These are phyloP conservation scores for Daphne laureola DNA, from an alignment of 441 rosid genomes.

Conservation along the genomic window DNA sequence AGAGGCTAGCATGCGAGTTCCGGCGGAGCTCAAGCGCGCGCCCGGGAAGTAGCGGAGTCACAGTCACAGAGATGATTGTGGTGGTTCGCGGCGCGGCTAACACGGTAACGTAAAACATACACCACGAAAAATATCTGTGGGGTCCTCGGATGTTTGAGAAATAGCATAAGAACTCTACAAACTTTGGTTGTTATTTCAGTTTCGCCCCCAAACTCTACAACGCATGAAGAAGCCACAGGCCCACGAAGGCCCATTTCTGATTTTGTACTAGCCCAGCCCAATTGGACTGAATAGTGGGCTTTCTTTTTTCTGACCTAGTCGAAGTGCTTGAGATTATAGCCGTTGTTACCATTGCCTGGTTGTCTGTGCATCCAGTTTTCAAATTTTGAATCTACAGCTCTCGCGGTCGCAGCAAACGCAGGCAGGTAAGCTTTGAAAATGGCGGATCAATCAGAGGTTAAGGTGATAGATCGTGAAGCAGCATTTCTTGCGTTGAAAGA, in stretches of 20 bases:
- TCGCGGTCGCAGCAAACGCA: too few relatives aligned
- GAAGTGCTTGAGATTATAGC: too few relatives aligned
- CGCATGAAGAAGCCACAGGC: too few relatives aligned
- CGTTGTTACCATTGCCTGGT: too few relatives aligned
- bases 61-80: too few relatives aligned
- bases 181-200: neutral
- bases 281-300: neutral
- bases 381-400: too few relatives aligned
- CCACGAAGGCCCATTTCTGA: neutral
- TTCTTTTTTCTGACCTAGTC: too few relatives aligned
- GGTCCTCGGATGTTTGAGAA: too few relatives aligned
- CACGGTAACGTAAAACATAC: constrained; percentile 23
- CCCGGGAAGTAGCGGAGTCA: neutral
- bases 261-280: neutral
- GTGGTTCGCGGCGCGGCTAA: neutral
- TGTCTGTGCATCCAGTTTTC: too few relatives aligned
- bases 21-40: neutral
- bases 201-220: too few relatives aligned
- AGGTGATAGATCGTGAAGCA: constrained; percentile 63
- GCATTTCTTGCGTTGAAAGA: constrained; percentile 63
- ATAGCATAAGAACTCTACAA: too few relatives aligned
- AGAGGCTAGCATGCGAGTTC: constrained; percentile 1
- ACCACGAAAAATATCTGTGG: constrained; percentile 22
- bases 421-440: too few relatives aligned
- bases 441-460: constrained; percentile 1